Base-by-base conservation (phyloP, 495 filamentous ascomycete genomes). In the Talaromyces adpressus region DNA sequence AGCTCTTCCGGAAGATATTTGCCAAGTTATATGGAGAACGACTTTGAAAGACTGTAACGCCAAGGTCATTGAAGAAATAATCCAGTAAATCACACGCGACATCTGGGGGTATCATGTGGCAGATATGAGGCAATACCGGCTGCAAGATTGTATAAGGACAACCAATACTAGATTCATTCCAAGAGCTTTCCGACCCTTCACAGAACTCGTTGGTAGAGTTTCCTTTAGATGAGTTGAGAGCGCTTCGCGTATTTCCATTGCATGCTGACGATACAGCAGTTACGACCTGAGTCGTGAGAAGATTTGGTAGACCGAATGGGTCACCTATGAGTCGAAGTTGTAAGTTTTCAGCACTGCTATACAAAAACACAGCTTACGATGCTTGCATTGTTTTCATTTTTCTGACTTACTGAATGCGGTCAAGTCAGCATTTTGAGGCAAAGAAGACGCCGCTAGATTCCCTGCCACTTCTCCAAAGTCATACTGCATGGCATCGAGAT, bases 21-120 rank as follows among this genome's bases (percentile, higher is more conserved):
- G 47, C 47, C 47, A 51, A 11, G 20, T 51, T 51, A 11, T 51
- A 51, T 51, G 47, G 47, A 51, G 47, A 51, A 11, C 47, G 47
- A 22, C 47, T 51, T 22, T 51, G 47, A 51, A 51, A 51, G 47
- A 51, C 47, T n/a, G 47, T 18, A 22, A 51, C 47, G 47, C n/a
- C 47, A n/a, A 51, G 16, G 47, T 51, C 47, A 22, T 51, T 51
- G 47, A 51, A 51, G 20, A 51, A 51, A 51, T 51, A 51, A 51
- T 51, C 47, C 47, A 51, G n/a, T 51, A 51, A 51, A 51, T 51
- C 47, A 51, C 47, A 51, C 6, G 47, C 47, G 47, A 51, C 47
- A 18, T 51, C n/a, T 1, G 47, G 47, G 47, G 47, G 16, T 6
- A 51, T 51, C 47, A 51, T 51, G 47, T 51, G 47, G 47, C 47